phyloP scores from a whole-genome alignment of 306 rosid genomes.

The Fragaria nilgerrensis region DNA sequence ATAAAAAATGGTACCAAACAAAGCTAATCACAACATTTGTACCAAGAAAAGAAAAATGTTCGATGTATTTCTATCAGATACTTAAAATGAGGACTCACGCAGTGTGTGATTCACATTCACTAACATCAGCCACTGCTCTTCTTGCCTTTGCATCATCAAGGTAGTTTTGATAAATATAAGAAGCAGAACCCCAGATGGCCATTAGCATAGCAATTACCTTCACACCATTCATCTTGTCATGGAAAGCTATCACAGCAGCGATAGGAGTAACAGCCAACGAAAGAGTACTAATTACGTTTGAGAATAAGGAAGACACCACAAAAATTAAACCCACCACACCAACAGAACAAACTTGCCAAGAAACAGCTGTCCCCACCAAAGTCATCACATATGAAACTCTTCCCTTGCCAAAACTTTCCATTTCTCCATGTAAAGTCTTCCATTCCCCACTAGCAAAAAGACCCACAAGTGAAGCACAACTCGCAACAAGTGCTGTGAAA shows the following conservation, averaged over 20 bases:
- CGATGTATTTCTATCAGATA: neutral
- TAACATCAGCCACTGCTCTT: conserved; percentile 19
- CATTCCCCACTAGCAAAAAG: conserved; percentile 84
- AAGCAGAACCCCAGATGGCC: conserved; percentile 78
- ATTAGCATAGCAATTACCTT: conserved; percentile 84
- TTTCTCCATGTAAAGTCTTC: conserved; percentile 65
- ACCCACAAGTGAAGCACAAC: conserved; percentile 56
- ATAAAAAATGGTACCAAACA: neutral
- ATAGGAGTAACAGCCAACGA: conserved; percentile 87
- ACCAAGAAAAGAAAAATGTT: neutral
- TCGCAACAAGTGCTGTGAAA: conserved; percentile 71
- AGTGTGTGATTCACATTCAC: conserved; percentile 25
- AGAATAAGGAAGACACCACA: conserved; percentile 80
- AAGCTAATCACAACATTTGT: neutral
- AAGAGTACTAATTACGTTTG: conserved; percentile 84
- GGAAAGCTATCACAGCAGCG: conserved; percentile 71
- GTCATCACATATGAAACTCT: conserved; percentile 62
- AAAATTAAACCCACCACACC: conserved; percentile 89
- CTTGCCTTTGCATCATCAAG: conserved; percentile 59
- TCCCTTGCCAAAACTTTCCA: conserved; percentile 58
- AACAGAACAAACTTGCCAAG: conserved; percentile 91
- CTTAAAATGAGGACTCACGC: conserved; percentile 23
- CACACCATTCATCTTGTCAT: conserved; percentile 80
- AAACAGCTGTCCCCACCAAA: conserved; percentile 69
- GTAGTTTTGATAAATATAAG: conserved; percentile 81